These are phyloP conservation scores for Rhizopogon sp. DNA, from an alignment of 768 basidiomycete species.

Conservation along the genomic window DNA sequence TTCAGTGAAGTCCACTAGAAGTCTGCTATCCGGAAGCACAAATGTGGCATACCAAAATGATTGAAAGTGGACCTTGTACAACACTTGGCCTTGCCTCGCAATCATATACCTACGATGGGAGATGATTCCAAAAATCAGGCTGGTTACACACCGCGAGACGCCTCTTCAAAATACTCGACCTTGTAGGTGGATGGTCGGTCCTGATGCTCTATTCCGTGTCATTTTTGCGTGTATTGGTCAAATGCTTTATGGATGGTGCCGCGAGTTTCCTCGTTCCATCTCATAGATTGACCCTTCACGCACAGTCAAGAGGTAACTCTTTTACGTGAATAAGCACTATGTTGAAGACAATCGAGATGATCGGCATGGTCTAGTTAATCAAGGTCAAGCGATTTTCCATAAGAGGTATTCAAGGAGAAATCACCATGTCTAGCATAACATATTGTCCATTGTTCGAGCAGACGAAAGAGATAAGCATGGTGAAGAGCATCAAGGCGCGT, in stretches of 20 bases:
- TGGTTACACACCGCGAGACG: too few species aligned
- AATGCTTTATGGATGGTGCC: neutral
- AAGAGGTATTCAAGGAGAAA: too few species aligned
- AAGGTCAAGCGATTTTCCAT: too few species aligned
- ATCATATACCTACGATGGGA: too few species aligned
- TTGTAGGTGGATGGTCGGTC: neutral
- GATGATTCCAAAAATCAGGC: too few species aligned
- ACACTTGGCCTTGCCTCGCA: too few species aligned
- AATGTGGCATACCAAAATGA: too few species aligned
- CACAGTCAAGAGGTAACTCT: neutral
- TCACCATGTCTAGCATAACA: conserved; percentile 2
- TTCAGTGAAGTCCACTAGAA: too few species aligned
- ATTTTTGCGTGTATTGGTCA: neutral
- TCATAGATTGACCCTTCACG: neutral
- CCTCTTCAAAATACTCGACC: too few species aligned
- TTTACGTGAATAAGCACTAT: conserved; percentile 3
- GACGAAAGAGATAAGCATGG: conserved; percentile 2
- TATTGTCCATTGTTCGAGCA: neutral
- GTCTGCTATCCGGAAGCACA: too few species aligned
- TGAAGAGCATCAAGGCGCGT: neutral
- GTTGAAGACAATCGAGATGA: conserved; percentile 1
- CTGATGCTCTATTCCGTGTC: neutral
- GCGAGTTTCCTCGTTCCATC: neutral
- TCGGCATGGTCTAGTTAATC: neutral
- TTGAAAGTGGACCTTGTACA: too few species aligned